phyloP scores from a whole-genome alignment of 805 yeast species.

The Candida taoyuanica region DNA sequence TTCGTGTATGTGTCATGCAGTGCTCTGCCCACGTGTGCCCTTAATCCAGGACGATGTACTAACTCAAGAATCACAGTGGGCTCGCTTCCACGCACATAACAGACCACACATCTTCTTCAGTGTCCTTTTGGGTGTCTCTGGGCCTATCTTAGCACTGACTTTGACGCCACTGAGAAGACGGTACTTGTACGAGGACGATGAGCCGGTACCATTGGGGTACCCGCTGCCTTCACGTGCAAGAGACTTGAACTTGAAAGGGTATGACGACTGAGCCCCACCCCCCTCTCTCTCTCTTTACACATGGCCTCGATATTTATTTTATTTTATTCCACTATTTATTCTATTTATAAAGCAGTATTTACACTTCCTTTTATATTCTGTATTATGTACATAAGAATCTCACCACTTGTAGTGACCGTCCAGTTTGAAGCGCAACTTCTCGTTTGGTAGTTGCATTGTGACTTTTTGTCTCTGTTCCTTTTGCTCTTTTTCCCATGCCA shows the following conservation, averaged over 20 bases:
- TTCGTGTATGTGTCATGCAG: constrained; percentile 47
- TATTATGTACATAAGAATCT: constrained; percentile 10
- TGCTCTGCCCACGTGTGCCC: too few species aligned
- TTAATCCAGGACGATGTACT: too few species aligned
- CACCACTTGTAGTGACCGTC: constrained; percentile 57
- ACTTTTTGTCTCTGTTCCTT: constrained; percentile 49
- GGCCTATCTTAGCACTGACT: constrained; percentile 57
- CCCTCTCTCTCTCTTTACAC: too few species aligned
- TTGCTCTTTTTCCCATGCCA: constrained; percentile 52
- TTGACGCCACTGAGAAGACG: constrained; percentile 68
- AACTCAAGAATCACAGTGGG: constrained; percentile 41
- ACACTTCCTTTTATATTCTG: constrained; percentile 3
- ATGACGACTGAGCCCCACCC: constrained; percentile 43
- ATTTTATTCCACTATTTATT: constrained; percentile 7
- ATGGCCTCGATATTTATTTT: constrained; percentile 11
- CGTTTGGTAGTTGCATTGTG: constrained; percentile 40
- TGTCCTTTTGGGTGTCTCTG: constrained; percentile 57
- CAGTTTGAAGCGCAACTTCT: constrained; percentile 43
- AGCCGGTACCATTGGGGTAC: constrained; percentile 52
- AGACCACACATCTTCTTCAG: constrained; percentile 72
- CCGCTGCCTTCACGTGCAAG: constrained; percentile 52
- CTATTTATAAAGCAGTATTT: constrained; percentile 1
- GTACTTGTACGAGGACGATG: constrained; percentile 59
- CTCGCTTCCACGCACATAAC: constrained; percentile 69
- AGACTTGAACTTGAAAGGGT: constrained; percentile 44